phyloP scores from a whole-genome alignment of 2,329 filamentous ascomycete genomes.

The Pestalotiopsis fici region DNA sequence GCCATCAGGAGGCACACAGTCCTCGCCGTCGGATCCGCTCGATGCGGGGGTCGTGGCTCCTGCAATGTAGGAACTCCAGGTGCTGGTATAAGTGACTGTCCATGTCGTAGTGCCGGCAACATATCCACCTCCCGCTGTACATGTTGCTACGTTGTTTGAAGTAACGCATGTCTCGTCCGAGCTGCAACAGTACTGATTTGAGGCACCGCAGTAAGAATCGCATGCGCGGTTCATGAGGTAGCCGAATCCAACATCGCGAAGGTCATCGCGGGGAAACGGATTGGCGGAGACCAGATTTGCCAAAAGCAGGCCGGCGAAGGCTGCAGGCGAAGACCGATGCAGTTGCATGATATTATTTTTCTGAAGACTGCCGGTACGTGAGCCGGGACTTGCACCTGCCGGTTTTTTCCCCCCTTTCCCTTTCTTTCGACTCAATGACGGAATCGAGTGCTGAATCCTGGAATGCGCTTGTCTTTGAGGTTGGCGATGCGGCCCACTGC shows the following conservation, averaged over 20 bases:
- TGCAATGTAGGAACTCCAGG: constrained; percentile 51
- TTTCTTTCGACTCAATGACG: not conserved
- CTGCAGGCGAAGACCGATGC: constrained; percentile 23
- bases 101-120: constrained; percentile 56
- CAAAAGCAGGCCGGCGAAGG: constrained; percentile 40
- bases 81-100: constrained; percentile 64
- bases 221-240: constrained; percentile 53
- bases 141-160: constrained; percentile 49
- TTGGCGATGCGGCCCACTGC: not conserved
- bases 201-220: constrained; percentile 53
- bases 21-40: constrained; percentile 32
- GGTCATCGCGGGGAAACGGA: constrained; percentile 51
- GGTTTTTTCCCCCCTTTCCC: no score
- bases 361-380: not conserved
- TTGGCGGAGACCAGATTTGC: constrained; percentile 38
- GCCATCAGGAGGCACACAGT: constrained; percentile 50
- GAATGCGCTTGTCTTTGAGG: constrained; percentile 3
- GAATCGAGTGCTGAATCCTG: not conserved
- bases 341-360: constrained; percentile 34
- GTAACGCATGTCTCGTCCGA: constrained; percentile 53
- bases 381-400: not conserved
- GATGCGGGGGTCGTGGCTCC: constrained; percentile 43
- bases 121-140: constrained; percentile 34
- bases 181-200: constrained; percentile 58
- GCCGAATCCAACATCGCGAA: constrained; percentile 49